Evolutionary conservation across 495 filamentous ascomycete species (phyloP), one percentile per base, ranked within the genome.

Genomic region (Aspergillus bridgeri): DNA sequence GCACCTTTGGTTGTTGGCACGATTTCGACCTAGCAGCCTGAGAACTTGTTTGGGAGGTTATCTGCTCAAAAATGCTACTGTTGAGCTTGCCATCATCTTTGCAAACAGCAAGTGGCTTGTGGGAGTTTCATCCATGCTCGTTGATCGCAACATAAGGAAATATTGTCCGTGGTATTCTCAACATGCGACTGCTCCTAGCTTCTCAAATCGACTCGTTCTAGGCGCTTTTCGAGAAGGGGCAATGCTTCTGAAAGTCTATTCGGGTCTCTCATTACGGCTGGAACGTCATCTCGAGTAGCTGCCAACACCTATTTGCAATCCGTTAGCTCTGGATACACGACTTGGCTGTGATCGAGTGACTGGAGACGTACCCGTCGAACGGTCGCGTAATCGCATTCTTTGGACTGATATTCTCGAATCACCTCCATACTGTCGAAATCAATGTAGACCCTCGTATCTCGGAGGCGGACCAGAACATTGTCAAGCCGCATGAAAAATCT

Each of bases 401-500:
- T 84, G 11, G 87, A 86, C 53, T 88, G 86, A 62, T 96, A 97
- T 76, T 98, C 93, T 57, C 94, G 79, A 8, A 94, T 87, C 18
- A 97, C 86, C 74, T 91, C 86, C 5, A 85, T 80, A n/a, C 74
- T 84, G 17, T 74, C 81, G 76, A 98, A 96, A 60, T 98, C 95
- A 9, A 98, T 82, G 72, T 93, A 98, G 7, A 98, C 79, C 56
- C 94, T 81, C 9, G 95, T 98, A 65, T 98, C 94, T 51, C 92
- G 77, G 56, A 98, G 79, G 57, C 94, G 80, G 44, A 96, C 82
- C 49, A 98, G 60, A 20, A 98, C 94, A 54, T 88, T 87, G 63
- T 98, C 94, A 42, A 98, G 77, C 58, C 94, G 79, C 86, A 98
- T 89, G 75, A 95, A 98, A 69, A 96, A 88, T n/a, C 95, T 79